A percentile compares a stretch with the other conserved stretches of the same genome.
Conservation (phyloP, 2,329 filamentous ascomycete genomes). For the Colletotrichum sidae region DNA sequence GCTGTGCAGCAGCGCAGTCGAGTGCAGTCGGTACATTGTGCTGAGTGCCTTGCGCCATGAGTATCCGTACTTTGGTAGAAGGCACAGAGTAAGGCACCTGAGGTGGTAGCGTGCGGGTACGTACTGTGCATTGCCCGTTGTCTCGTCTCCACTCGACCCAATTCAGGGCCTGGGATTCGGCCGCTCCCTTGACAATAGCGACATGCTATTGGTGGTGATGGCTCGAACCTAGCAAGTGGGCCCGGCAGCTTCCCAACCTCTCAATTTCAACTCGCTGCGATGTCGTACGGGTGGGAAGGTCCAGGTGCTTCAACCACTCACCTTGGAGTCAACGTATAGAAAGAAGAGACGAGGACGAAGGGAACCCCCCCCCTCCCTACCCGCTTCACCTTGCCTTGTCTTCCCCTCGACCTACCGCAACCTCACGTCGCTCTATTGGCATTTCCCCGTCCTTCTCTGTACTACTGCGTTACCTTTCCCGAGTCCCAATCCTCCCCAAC, state of each 20-base stretch:
- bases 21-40: no score
- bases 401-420: no score
- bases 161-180: constrained; percentile 28
- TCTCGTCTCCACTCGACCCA: constrained; percentile 8
- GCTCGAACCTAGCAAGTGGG: constrained; percentile 35
- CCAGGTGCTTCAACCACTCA: no score
- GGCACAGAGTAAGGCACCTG: no score
- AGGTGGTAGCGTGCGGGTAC: background rate
- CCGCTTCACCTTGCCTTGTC: constrained; percentile 8
- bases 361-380: constrained; percentile 3
- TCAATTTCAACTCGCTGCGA: constrained; percentile 43
- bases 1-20: no score
- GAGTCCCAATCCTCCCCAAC: no score
- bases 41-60: no score
- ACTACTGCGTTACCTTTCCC: no score
- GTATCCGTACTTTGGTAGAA: no score
- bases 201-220: constrained; percentile 21
- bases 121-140: background rate
- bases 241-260: constrained; percentile 46
- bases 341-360: constrained; percentile 13
- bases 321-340: constrained; percentile 2
- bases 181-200: constrained; percentile 13
- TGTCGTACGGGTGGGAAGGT: constrained; percentile 21
- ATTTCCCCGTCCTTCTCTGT: no score
- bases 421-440: no score